Evolutionary conservation across 2,329 filamentous ascomycete genomes (phyloP), one percentile per base, ranked within the genome.

Genomic region (Phialocephala sp.): DNA sequence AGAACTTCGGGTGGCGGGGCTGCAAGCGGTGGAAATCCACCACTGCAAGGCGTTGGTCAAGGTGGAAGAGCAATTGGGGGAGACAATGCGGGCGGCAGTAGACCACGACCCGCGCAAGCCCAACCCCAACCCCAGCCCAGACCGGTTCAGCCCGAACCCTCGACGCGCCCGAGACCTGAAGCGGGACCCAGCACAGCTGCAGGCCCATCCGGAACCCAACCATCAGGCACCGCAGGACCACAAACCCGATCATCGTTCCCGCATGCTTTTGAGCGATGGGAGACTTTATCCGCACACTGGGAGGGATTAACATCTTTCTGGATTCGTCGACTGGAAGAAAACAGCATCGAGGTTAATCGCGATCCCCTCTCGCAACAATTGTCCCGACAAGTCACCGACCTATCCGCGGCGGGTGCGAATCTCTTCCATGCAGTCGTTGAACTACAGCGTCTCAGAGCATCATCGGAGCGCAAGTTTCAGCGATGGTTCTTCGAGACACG

Each of bases 401-500:
- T 99, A n/a, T 97, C 95, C 32, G 95, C 95, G 8, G 95, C 95
- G 0, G 95, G 95, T 14, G 95, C 95, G 5, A 99, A 99, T 72
- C 84, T 99, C 0, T 99, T 99, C 78, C 95, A 99, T 77, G 95
- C 95, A 11, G 94, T 99, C 0, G 95, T 99, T 3, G 95, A 99
- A 78, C 82, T 99, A 55, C 95, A 99, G 77, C 89, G 95, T 36
- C 84, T 99, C 32, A 91, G 95, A 52, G 95, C 95, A 43, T 97
- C 93, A 63, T 98, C 94, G 0, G 95, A 99, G 79, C 89, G 95
- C 69, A 98, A 98, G 77, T 99, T 99, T 73, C 95, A 99, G 79
- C 87, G 95, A 59, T 99, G 95, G 95, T 98, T 98, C 80, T 97
- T 97, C 72, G 95, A 99, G 77, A 97, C 94, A 8, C 86, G 94